These are phyloP conservation scores for Peltaster fructicola DNA, from an alignment of 2,329 filamentous ascomycete species.

Conservation along the genomic window DNA sequence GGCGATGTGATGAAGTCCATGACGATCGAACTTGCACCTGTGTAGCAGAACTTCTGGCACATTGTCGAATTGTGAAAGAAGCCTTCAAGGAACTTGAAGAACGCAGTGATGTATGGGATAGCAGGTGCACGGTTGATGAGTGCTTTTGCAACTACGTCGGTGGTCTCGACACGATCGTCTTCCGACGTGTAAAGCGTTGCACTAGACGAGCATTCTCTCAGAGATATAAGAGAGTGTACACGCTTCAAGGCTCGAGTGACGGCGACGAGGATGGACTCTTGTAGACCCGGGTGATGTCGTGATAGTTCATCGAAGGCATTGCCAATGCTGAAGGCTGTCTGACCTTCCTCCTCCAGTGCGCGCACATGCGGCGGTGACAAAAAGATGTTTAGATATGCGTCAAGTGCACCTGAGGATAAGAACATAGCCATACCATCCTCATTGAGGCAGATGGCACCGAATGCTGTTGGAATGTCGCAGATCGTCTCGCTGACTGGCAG, in stretches of 20 bases:
- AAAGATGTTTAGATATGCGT: constrained; percentile 90
- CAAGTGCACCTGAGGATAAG: constrained; percentile 61
- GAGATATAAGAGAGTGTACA: constrained; percentile 56
- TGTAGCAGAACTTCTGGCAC: constrained; percentile 56
- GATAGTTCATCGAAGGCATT: constrained; percentile 84
- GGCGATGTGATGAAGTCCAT: constrained; percentile 71
- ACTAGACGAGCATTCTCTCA: too few species aligned
- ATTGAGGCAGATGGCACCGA: constrained; percentile 89
- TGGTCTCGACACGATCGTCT: constrained; percentile 28
- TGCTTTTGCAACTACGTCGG: constrained; percentile 13
- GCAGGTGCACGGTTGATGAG: constrained; percentile 7
- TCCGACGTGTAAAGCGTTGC: constrained; percentile 26
- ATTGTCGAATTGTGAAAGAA: constrained; percentile 61
- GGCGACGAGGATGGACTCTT: constrained; percentile 64
- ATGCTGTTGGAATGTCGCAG: constrained; percentile 64
- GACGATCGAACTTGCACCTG: constrained; percentile 65
- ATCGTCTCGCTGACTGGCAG: constrained; percentile 81
- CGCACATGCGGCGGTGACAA: constrained; percentile 80
- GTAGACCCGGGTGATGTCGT: constrained; percentile 75
- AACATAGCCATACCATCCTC: constrained; percentile 76
- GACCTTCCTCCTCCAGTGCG: constrained; percentile 55
- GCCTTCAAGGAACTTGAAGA: constrained; percentile 58
- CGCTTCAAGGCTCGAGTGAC: constrained; percentile 77
- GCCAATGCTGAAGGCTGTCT: constrained; percentile 58
- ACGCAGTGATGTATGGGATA: constrained; percentile 48